Evolutionary conservation across 2,329 filamentous ascomycete species (phyloP).

Genomic region (Lasiodiplodia theobromae): DNA sequence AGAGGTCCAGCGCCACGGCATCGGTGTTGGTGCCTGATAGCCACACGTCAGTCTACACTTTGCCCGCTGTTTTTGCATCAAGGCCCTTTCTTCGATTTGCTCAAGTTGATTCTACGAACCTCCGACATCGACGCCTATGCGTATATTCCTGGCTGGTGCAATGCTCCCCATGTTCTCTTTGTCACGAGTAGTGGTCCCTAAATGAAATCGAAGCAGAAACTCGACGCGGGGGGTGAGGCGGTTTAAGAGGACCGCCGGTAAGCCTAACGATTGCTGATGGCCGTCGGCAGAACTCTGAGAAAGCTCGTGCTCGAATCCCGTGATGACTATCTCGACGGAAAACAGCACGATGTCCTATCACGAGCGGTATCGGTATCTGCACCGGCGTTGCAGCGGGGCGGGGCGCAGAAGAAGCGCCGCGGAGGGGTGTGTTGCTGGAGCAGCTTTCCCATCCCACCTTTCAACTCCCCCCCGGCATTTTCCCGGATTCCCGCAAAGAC

Average conservation of each 20-base stretch:
- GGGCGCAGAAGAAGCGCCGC: slow-evolving; percentile 1
- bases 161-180: slow-evolving; percentile 18
- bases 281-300: neutral
- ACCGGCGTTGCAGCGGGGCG: neutral
- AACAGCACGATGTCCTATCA: slow-evolving; percentile 9
- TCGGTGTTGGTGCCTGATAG: slow-evolving; percentile 43
- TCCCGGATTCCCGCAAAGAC: neutral
- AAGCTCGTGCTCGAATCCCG: neutral
- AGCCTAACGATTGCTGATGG: neutral
- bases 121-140: slow-evolving; percentile 55
- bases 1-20: slow-evolving; percentile 41
- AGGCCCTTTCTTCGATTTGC: neutral
- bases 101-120: slow-evolving; percentile 33
- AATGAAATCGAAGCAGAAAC: neutral
- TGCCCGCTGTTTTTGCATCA: neutral
- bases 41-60: neutral
- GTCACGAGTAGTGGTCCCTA: neutral
- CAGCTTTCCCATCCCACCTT: slow-evolving; percentile 14
- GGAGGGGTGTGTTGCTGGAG: neutral
- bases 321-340: slow-evolving; percentile 2
- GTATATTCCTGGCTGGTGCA: slow-evolving; percentile 35
- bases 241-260: neutral
- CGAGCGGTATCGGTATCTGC: slow-evolving; percentile 13
- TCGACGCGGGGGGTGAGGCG: neutral
- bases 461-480: slow-evolving; percentile 4